Base-by-base conservation (phyloP, 352 stramenopile genomes). In the Globisporangium irregulare region DNA sequence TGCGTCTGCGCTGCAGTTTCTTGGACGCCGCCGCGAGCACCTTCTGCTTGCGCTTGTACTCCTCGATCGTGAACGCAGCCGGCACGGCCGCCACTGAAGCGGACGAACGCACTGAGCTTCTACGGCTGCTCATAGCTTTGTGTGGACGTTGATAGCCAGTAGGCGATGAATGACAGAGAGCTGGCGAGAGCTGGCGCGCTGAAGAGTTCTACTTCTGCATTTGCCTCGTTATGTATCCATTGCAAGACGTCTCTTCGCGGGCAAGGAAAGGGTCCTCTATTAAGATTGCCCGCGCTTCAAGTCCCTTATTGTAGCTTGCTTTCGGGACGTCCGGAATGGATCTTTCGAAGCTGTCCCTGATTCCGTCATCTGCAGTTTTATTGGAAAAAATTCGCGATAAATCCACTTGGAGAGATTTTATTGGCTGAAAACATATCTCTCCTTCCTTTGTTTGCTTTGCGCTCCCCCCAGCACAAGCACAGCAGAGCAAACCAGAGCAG, bases 11-110 rank as follows among this genome's bases (percentile, higher is more conserved):
- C 22, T 34, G 34, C 9, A 32, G 34, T 6, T 78, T 51, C 59
- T 64, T 63, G 59, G 57, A 74, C 0, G 50, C 73, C 1, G 72
- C 76, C 12, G 79, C 78, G 27, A 73, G 56, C 41, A 87, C 79
- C 57, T 83, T 79, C 51, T 89, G 79, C 62, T 82, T 81, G 53
- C 73, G 77, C 68, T 83, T 84, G 73, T 85, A 89, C 46, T 78
- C 70, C 8, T 89, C 80, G 61, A 91, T 88, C 3, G 81, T 88
- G 69, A 90, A 78, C 51, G 70, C 10, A 27, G 73, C 32, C 1
- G 67, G 48, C 25, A 58, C 24, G 29, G 22, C 14, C 7, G 20
- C n/a, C 24, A 46, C 32, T 25, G 41, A 43, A 9, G 38, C 24
- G 27, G 46, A 59, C 12, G 60, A 66, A 32, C 32, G 32, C 32